Evolutionary conservation across 106 monocot genomes (phyloP).

Genomic region (Dendrobium catenatum): DNA sequence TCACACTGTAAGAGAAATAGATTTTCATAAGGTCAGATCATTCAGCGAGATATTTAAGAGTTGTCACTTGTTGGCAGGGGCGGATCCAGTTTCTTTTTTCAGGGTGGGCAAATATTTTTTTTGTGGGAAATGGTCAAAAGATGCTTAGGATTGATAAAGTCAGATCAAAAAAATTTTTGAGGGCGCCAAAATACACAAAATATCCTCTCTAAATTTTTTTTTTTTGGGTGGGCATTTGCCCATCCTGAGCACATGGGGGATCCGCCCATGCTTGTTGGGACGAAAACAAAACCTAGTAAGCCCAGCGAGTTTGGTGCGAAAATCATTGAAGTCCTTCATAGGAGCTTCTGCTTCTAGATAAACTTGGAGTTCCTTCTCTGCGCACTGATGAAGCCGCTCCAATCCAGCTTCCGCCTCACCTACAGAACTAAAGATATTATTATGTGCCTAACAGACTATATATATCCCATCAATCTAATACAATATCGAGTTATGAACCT

Average conservation of each 20-base stretch:
- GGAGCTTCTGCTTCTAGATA: slow-evolving; percentile 58
- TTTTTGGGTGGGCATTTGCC: too few species aligned
- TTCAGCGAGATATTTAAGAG: too few species aligned
- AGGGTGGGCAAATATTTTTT: too few species aligned
- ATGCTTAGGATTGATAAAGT: too few species aligned
- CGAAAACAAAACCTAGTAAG: slow-evolving; percentile 59
- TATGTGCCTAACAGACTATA: not conserved
- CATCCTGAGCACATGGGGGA: too few species aligned
- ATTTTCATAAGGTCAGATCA: not conserved
- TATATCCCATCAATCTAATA: slow-evolving; percentile 3
- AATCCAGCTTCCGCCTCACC: slow-evolving; percentile 99
- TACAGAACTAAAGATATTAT: slow-evolving; percentile 16
- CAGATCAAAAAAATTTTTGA: too few species aligned
- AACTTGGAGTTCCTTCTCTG: slow-evolving; percentile 84
- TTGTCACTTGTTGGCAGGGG: not conserved
- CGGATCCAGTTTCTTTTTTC: too few species aligned
- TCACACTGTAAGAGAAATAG: slow-evolving; percentile 52
- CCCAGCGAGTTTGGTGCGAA: slow-evolving; percentile 84
- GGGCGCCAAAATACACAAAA: too few species aligned
- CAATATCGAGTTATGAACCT: slow-evolving; percentile 35
- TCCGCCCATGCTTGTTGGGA: not conserved
- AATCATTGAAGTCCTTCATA: slow-evolving; percentile 75
- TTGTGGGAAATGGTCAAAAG: too few species aligned
- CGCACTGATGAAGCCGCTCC: slow-evolving; percentile 95
- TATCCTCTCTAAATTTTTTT: too few species aligned